These are phyloP conservation scores for Oryza longistaminata DNA, from an alignment of 176 grass and related monocot genomes.

Conservation along the genomic window DNA sequence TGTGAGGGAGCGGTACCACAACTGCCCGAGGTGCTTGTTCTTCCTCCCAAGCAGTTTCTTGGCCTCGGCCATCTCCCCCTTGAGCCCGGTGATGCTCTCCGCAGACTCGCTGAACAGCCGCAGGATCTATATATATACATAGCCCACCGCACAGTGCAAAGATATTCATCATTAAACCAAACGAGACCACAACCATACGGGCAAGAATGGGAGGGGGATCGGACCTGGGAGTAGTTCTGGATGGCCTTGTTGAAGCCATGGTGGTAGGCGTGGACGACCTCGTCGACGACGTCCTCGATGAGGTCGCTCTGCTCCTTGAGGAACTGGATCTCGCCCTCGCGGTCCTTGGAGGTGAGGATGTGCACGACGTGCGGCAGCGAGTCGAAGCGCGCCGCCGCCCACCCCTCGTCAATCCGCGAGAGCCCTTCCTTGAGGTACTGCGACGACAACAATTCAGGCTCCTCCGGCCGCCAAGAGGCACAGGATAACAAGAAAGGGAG, in stretches of 20 bases:
- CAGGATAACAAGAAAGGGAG: background rate
- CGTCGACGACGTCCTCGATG: conserved; percentile 87
- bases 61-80: conserved; percentile 85
- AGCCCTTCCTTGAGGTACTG: conserved; percentile 92
- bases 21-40: conserved; percentile 84
- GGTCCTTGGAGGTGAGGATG: conserved; percentile 85
- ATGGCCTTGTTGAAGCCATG: conserved; percentile 99
- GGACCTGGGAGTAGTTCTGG: conserved; percentile 92
- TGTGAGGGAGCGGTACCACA: conserved; percentile 95
- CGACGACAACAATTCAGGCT: conserved; percentile 1
- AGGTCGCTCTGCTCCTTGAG: conserved; percentile 93
- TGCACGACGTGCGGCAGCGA: conserved; percentile 95
- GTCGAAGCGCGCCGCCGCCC: conserved; percentile 89
- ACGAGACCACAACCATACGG: background rate
- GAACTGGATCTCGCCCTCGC: conserved; percentile 95
- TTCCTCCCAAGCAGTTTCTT: conserved; percentile 83
- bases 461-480: background rate
- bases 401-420: conserved; percentile 81
- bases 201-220: background rate
- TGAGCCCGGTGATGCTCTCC: conserved; percentile 84
- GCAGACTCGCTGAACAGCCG: conserved; percentile 89
- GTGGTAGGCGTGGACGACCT: conserved; percentile 96
- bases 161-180: conserved; percentile 8
- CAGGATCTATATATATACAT: conserved; percentile 54
- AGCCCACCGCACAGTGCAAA: background rate